Base-by-base conservation (phyloP, 495 filamentous ascomycete genomes). In the Neurospora sp. region DNA sequence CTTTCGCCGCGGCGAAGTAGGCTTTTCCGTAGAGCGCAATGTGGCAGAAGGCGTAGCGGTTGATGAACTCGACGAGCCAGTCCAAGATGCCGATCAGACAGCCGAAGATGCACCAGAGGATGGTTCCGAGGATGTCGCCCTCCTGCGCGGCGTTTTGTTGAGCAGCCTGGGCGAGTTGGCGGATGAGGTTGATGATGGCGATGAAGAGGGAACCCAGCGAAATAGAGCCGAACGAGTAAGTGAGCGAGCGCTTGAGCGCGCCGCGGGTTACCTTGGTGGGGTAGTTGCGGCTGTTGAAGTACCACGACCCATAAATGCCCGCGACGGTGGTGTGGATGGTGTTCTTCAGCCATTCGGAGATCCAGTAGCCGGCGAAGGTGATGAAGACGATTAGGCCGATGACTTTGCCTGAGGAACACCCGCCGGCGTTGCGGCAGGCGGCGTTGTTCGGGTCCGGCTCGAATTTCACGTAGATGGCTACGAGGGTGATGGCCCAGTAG, bases 231-330 rank as follows among this genome's bases (percentile, higher is more conserved):
- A 97, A 98, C 45, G 91, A 94, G 82, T 95, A 97, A 3, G 94
- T 96, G 68, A 93, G 86, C 4, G 93, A 86, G 47, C 94, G 87
- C 72, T 88, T 88, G 70, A 95, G 87, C 6, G 92, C 90, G 18
- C 93, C 92, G 8, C 93, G 86, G 2, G 95, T 97, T 7, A 92
- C 90, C 12, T 89, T 88, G 59, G 83, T 88, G 4, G 94, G 94
- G 78, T 92, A 90, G 61, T 91, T 91, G 20, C 87, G 82, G 41
- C 85, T 82, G 75, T 85, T 90, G 84, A 97, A 97, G 82, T 97
- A 98, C 94, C 94, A 97, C 2, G 91, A 91, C 0, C 93, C 94
- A 74, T 97, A 97, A 14, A 97, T 90, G 12, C 95, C 93, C 0
- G 92, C 91, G 77, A 97, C 91, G 27, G 91, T 93, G 39, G 90